Evolutionary conservation across 1,284 basidiomycete species (phyloP), one percentile per base, ranked within the genome.

Genomic region (Irpex sp.): DNA sequence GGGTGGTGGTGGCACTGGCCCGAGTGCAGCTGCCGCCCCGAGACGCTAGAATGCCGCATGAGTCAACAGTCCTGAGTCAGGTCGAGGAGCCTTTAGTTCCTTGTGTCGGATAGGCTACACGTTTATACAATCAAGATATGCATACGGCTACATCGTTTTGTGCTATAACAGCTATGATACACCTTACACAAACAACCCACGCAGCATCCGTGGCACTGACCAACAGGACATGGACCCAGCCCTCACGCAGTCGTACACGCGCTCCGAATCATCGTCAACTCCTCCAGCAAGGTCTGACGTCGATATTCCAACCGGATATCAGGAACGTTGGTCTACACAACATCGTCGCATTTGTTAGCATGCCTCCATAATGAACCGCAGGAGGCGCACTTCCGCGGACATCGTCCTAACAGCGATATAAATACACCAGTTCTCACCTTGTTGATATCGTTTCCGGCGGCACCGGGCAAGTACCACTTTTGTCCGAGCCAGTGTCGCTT

Each of bases 401-500:
- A 33, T 26, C 26, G 26, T 43, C 21, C n/a, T n/a, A 43, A 58
- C 43, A 19, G 58, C 57, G 43, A 70, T 33, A 33, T 33, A 33
- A 33, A 33, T 33, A 33, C 31, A 33, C 31, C 31, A 33, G 31
- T 33, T 33, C 75, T 33, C 49, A 90, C 93, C 85, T 95, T 96
- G 76, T 95, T 84, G 63, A 97, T 97, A 68, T 95, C 92, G 72
- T 97, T 97, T 2, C 94, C 95, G 7, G 86, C 86, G 1, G 90
- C 86, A 33, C 95, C 95, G 4, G 94, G 91, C 31, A 94, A 79
- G 75, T 94, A 97, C 92, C 94, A 98, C 65, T 91, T 79, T 66
- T 90, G 83, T 0, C 95, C 95, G 3, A 97, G 81, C 97, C 97
- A 99, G 76, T 98, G 97, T 13, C 95, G 88, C 79, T 99, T 99